These are phyloP conservation scores for Cantharellus anzutake DNA, from an alignment of 768 basidiomycete species.

Conservation along the genomic window DNA sequence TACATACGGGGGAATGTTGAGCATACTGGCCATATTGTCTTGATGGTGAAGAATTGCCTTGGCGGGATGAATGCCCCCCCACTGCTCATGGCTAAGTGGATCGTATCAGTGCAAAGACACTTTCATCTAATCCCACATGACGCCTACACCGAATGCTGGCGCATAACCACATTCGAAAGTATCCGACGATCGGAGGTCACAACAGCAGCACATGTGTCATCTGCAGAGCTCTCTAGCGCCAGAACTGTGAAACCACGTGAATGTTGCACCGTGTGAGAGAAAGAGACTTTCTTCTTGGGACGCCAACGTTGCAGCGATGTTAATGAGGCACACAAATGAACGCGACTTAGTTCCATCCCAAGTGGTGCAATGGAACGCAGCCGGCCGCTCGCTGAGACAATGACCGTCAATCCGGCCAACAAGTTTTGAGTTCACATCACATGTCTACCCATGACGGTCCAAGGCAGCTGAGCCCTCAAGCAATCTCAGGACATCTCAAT, in stretches of 20 bases:
- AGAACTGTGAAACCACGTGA: constrained; percentile 13
- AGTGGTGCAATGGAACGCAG: too few relatives aligned
- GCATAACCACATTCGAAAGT: constrained; percentile 71
- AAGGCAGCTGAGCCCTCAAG: too few relatives aligned
- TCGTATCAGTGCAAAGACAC: neutral
- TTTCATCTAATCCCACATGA: neutral
- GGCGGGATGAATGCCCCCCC: constrained; percentile 61
- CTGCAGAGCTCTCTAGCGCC: constrained; percentile 66
- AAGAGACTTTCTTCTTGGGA: neutral
- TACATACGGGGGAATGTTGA: constrained; percentile 5
- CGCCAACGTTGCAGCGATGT: neutral
- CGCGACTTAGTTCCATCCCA: neutral
- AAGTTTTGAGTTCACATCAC: too few relatives aligned
- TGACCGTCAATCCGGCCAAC: too few relatives aligned
- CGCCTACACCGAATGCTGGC: constrained; percentile 45
- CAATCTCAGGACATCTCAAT: too few relatives aligned
- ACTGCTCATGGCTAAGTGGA: constrained; percentile 31
- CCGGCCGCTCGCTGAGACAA: too few relatives aligned
- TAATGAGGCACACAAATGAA: neutral
- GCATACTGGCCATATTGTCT: constrained; percentile 40
- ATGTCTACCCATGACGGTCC: too few relatives aligned
- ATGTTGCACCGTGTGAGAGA: neutral
- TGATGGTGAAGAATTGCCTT: constrained; percentile 64
- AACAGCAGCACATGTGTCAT: constrained; percentile 85
- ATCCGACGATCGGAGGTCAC: constrained; percentile 47